A percentile compares a stretch with the other conserved stretches of the same genome.
phyloP scores from a whole-genome alignment of 2,329 filamentous ascomycete genomes.

The Amauroascus verrucosus region DNA sequence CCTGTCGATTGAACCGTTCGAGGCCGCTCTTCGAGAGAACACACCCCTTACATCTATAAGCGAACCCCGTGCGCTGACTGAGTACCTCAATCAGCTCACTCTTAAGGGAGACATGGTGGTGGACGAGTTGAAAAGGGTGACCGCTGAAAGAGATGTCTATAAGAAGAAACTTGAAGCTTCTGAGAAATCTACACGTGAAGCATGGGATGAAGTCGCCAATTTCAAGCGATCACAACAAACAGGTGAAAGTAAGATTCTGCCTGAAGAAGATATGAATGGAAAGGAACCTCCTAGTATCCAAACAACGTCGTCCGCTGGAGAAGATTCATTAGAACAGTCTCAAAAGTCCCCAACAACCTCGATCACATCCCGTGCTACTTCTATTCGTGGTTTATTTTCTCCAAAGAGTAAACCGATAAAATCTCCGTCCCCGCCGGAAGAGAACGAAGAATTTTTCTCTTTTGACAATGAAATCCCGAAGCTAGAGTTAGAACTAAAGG shows the following conservation, averaged over 20 bases:
- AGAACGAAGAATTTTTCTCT: conserved; percentile 72
- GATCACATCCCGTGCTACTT: conserved; percentile 25
- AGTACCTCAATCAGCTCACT: conserved; percentile 81
- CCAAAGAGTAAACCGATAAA: conserved; percentile 27
- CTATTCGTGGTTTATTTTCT: conserved; percentile 31
- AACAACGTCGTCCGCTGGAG: conserved; percentile 36
- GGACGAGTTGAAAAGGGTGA: conserved; percentile 82
- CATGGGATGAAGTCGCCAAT: conserved; percentile 54
- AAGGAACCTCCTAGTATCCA: conserved; percentile 18
- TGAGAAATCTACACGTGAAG: conserved; percentile 52
- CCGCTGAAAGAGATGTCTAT: conserved; percentile 66
- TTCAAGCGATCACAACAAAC: conserved; percentile 35
- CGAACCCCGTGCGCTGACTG: conserved; percentile 72
- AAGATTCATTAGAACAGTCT: conserved; percentile 19
- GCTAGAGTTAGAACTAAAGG: conserved; percentile 62
- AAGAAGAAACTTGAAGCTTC: conserved; percentile 66
- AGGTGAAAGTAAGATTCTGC: conserved; percentile 15
- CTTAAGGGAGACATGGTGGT: conserved; percentile 85
- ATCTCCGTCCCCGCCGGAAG: conserved; percentile 22
- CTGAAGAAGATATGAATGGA: conserved; percentile 27
- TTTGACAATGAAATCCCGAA: conserved; percentile 80
- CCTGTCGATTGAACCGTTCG: conserved; percentile 82
- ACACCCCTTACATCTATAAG: conserved; percentile 82
- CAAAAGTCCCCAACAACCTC: conserved; percentile 27
- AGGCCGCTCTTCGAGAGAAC: conserved; percentile 79